Percentiles rank a stretch among this genome's conserved stretches.
Conservation (phyloP, 1,139 yeast genomes). For the Sugiyamaella grinbergsii region DNA sequence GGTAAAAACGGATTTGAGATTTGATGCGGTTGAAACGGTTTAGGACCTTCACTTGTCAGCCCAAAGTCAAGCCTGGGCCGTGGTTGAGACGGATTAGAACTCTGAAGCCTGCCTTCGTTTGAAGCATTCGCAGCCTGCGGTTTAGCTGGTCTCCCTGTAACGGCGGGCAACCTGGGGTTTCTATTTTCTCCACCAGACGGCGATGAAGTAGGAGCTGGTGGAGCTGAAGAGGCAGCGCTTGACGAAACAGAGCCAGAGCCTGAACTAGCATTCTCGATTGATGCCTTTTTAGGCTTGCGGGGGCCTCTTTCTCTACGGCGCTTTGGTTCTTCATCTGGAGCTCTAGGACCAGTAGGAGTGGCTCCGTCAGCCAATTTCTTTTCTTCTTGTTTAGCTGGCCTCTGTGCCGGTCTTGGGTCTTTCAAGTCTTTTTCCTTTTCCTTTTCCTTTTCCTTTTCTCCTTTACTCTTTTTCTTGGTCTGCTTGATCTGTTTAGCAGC, state of each 20-base stretch:
- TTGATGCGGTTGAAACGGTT: no score
- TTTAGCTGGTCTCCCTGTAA: no score
- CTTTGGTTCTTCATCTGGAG: background rate
- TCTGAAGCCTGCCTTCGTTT: no score
- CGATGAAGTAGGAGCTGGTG: background rate
- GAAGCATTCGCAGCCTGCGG: no score
- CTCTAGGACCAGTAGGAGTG: background rate
- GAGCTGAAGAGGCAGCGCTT: background rate
- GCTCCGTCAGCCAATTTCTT: no score
- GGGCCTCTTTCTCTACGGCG: constrained; percentile 6
- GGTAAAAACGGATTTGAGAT: no score
- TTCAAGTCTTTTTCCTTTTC: background rate
- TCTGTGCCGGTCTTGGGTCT: background rate
- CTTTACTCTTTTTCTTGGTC: background rate
- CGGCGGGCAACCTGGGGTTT: no score
- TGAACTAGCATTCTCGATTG: background rate
- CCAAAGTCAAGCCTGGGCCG: no score
- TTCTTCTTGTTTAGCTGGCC: background rate
- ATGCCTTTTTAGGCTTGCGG: background rate
- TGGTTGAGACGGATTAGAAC: no score
- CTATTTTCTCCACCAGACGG: no score
- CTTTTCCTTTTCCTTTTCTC: constrained; percentile 1
- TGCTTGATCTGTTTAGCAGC: background rate
- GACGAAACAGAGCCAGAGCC: background rate
- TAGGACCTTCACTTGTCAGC: no score